Conservation (phyloP, 2,329 filamentous ascomycete genomes). For the Aspergillus sojae region DNA sequence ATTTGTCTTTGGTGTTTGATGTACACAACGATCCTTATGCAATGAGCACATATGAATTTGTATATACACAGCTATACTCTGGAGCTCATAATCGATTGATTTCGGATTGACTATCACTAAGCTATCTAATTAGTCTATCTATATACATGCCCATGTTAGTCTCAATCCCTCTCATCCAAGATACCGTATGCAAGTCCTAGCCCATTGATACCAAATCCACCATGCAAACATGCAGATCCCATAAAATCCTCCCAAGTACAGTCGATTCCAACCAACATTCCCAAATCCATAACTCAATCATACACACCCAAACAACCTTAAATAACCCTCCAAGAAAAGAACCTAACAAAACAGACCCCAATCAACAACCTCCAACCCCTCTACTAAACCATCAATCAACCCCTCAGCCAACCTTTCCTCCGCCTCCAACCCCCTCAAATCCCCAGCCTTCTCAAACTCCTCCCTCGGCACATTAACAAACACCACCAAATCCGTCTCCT, state of each 20-base stretch:
- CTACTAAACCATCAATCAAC: constrained; percentile 58
- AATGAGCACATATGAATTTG: not conserved
- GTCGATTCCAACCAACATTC: not conserved
- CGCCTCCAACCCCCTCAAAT: constrained; percentile 68
- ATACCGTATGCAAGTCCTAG: not conserved
- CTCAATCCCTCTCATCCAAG: not conserved
- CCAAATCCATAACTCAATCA: not conserved
- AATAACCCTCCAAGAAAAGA: not conserved
- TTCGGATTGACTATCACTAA: constrained; percentile 1
- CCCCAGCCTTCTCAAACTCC: constrained; percentile 69
- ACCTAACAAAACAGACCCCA: constrained; percentile 69
- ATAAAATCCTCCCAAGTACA: not conserved
- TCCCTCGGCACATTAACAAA: constrained; percentile 87
- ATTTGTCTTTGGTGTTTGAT: not conserved
- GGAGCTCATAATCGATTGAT: not conserved
- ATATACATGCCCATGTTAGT: not conserved
- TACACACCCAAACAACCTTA: not conserved
- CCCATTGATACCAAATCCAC: not conserved
- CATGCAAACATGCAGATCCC: not conserved
- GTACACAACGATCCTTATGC: not conserved
- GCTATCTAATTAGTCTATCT: not conserved
- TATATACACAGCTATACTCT: not conserved
- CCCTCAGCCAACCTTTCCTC: constrained; percentile 58
- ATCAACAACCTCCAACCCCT: constrained; percentile 75
- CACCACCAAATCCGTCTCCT: constrained; percentile 79